Conservation (phyloP, 1,139 yeast genomes). For the Geotrichum phurueaensis region DNA sequence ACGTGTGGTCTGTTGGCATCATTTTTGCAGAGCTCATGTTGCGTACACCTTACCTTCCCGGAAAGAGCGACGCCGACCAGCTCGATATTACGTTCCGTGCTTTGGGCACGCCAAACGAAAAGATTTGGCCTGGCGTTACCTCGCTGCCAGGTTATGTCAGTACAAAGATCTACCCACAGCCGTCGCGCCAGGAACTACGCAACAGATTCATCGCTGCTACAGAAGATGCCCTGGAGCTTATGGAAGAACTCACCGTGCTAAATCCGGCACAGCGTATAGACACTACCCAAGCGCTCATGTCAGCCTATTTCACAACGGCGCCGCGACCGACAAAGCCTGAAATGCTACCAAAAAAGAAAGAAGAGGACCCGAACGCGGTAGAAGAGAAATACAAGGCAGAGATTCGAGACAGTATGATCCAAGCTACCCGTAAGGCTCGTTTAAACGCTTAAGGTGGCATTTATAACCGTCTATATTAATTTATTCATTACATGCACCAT, state of each 20-base stretch:
- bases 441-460: slow-evolving; percentile 1
- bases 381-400: slow-evolving; percentile 24
- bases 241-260: slow-evolving; percentile 66
- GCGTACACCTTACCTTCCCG: slow-evolving; percentile 91
- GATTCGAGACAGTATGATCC: slow-evolving; percentile 26
- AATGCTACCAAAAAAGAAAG: slow-evolving; percentile 51
- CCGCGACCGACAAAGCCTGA: slow-evolving; percentile 76
- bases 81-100: slow-evolving; percentile 88
- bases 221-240: slow-evolving; percentile 71
- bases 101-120: slow-evolving; percentile 91
- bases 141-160: slow-evolving; percentile 61
- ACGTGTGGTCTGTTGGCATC: slow-evolving; percentile 90
- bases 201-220: slow-evolving; percentile 89
- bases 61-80: slow-evolving; percentile 84
- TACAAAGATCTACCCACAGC: slow-evolving; percentile 58
- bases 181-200: slow-evolving; percentile 73
- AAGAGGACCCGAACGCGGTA: slow-evolving; percentile 22
- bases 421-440: slow-evolving; percentile 21
- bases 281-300: slow-evolving; percentile 58
- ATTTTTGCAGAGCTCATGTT: slow-evolving; percentile 96
- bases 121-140: slow-evolving; percentile 86
- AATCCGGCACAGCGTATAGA: slow-evolving; percentile 72
- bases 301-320: slow-evolving; percentile 62
- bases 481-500: slow-evolving; percentile 5
- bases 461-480: not conserved